Percentiles rank a stretch among this genome's conserved stretches.
Conservation (phyloP, 2,329 filamentous ascomycete genomes). For the Dothistroma septosporum region DNA sequence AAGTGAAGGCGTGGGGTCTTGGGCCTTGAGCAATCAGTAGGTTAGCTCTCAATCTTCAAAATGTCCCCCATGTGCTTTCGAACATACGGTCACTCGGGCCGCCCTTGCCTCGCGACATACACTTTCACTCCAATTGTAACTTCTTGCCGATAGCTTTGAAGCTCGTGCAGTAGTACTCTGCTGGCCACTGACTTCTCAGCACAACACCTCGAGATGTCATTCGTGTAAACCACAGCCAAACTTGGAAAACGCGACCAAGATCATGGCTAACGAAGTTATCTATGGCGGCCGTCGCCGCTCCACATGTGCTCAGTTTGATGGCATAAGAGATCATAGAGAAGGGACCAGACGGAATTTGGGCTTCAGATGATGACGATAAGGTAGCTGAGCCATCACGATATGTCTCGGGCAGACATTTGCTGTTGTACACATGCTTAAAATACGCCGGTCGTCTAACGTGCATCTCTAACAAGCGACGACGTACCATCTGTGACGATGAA, state of each 20-base stretch:
- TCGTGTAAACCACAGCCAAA: too few relatives aligned
- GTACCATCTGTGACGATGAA: not conserved
- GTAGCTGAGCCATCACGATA: not conserved
- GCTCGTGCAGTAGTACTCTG: too few relatives aligned
- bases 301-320: not conserved
- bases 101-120: too few relatives aligned
- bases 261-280: not conserved
- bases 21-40: slow-evolving; percentile 9
- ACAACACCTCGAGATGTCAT: too few relatives aligned
- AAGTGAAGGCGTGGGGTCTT: slow-evolving; percentile 42
- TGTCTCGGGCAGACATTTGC: not conserved
- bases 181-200: too few relatives aligned
- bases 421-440: not conserved
- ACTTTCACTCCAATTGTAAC: too few relatives aligned
- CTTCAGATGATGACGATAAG: not conserved
- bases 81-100: not conserved
- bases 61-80: not conserved
- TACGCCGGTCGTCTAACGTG: not conserved
- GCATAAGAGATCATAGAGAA: too few relatives aligned
- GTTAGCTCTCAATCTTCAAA: slow-evolving; percentile 1
- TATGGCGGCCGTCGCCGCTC: not conserved
- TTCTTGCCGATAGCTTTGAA: too few relatives aligned
- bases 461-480: not conserved
- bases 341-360: too few relatives aligned
- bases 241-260: too few relatives aligned